phyloP scores from a whole-genome alignment of 1,139 yeast species.

The Nakaseomyces delphensis region DNA sequence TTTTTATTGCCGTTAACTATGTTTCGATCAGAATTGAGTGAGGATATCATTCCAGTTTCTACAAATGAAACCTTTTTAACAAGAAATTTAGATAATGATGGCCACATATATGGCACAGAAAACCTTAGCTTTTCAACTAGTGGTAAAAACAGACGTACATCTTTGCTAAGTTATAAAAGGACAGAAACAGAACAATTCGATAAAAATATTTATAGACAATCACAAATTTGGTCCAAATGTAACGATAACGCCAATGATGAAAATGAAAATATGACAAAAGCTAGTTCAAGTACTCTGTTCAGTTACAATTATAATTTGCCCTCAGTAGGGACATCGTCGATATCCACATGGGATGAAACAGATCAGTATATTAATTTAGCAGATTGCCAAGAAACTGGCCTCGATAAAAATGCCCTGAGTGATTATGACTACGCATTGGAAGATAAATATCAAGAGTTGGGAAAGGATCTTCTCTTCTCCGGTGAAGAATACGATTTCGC shows the following conservation, averaged over 20 bases:
- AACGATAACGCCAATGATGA: background rate
- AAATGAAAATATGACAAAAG: background rate
- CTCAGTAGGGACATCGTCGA: background rate
- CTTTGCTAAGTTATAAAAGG: background rate
- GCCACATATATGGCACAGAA: background rate
- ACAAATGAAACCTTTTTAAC: background rate
- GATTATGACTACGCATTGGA: background rate
- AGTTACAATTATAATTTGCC: conserved; percentile 1
- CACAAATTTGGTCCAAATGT: background rate
- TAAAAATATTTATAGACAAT: background rate
- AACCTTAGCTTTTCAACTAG: background rate
- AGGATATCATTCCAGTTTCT: background rate
- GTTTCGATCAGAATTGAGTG: background rate
- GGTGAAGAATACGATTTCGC: background rate
- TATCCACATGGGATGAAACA: conserved; percentile 3
- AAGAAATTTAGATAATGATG: background rate
- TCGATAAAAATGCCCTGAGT: background rate
- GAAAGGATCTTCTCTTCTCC: background rate
- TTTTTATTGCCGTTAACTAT: background rate
- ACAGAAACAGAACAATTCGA: background rate
- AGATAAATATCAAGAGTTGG: background rate
- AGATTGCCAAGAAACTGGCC: background rate
- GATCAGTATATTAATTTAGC: conserved; percentile 1
- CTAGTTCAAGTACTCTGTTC: background rate
- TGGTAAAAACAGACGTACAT: background rate